Conservation (phyloP, 805 yeast genomes). For the Candida mattraensis region DNA sequence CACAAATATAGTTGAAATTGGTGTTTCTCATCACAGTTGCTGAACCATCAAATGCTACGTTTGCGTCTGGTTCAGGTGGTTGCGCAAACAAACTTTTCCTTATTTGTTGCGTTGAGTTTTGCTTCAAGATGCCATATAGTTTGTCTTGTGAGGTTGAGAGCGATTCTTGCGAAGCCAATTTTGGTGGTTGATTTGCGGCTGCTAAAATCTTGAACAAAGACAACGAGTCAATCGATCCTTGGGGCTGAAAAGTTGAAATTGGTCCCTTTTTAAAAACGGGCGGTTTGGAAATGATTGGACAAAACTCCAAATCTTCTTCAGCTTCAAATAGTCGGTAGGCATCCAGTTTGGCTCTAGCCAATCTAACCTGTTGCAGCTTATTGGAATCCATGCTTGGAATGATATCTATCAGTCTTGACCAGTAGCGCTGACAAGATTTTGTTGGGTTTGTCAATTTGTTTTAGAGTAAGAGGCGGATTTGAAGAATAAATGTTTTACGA, state of each 20-base stretch:
- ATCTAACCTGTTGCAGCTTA: conserved; percentile 19
- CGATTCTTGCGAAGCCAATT: conserved; percentile 8
- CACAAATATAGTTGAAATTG: conserved; percentile 21
- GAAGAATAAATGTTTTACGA: no score
- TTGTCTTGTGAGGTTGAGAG: conserved; percentile 6
- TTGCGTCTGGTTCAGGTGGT: conserved; percentile 1
- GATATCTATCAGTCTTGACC: conserved; percentile 8
- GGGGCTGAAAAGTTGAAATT: conserved; percentile 8
- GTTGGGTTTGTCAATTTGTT: no score
- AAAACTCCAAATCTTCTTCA: conserved; percentile 73
- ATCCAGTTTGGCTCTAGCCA: conserved; percentile 51
- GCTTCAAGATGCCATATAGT: conserved; percentile 6
- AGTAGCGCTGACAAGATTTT: no score
- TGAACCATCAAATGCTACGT: conserved; percentile 5
- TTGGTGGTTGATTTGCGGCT: conserved; percentile 18
- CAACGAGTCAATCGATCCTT: conserved; percentile 15
- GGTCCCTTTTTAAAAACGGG: conserved; percentile 4
- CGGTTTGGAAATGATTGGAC: conserved; percentile 40
- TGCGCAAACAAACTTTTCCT: no score
- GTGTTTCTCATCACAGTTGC: conserved; percentile 13
- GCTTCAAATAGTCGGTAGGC: conserved; percentile 67
- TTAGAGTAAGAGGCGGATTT: no score
- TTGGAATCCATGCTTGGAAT: conserved; percentile 8
- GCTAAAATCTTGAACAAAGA: conserved; percentile 22
- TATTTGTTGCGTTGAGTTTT: conserved; percentile 1